Base-by-base conservation (phyloP, 164 flowering plant species). In the Tetrastigma voinierianum region DNA sequence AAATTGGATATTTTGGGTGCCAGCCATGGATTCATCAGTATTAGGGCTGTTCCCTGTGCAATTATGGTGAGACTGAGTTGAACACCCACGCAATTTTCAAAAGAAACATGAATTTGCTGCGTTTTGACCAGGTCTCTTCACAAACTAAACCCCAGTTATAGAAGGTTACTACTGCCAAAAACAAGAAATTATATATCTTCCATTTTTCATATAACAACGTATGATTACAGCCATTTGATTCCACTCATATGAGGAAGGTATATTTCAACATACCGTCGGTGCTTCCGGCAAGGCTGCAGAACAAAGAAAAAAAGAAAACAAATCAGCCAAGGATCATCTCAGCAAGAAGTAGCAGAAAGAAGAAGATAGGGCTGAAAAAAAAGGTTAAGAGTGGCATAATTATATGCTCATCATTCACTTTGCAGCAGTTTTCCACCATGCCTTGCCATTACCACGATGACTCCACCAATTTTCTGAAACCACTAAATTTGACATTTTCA, bases 231-330 rank as follows among this genome's bases (percentile, higher is more conserved):
- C 3, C 24, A 19, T 43, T n/a, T 2, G 10, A 23, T 18, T 9
- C 1, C 9, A 44, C n/a, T 8, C 24, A 19, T 43, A 1, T 40
- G 25, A 6, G 4, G 7, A 19, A 21, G 47, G 15, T 48, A 2
- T 6, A 10, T 15, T 11, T 8, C 21, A 32, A 9, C 8, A 16
- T 10, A 94, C 97, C 80, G 97, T 93, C 43, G 98, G 98, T 3
- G 93, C 98, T 16, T 67, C 58, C 70, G 84, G 86, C 98, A 94
- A 10, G 87, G 87, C 98, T 94, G 91, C 80, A 78, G 67, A 75
- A 23, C 10, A 74, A 73, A 8, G 56, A 55, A 70, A 21, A 32
- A 19, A 46, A 45, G 14, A 59, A 15, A 53, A 67, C 2, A 46
- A 32, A 46, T 65, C 15, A 65, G 61, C 19, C 45, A 65, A 15